A percentile compares a stretch with the other conserved stretches of the same genome.
Conservation (phyloP, 306 rosid species). For the Glycine latifolia region DNA sequence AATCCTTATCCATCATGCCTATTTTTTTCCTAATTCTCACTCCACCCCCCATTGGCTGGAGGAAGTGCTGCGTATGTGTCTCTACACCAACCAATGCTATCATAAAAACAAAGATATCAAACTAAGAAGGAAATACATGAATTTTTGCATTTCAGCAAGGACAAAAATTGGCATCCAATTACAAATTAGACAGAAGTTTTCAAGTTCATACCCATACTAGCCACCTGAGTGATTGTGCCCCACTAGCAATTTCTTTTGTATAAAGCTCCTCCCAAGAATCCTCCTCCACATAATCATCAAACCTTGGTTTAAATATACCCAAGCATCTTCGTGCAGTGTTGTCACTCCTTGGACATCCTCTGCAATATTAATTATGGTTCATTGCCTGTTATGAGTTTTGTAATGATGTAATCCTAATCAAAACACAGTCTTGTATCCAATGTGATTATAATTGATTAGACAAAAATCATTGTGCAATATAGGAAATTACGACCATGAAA, state of each 20-base stretch:
- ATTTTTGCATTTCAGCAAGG: neutral
- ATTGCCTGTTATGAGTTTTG: constrained; percentile 70
- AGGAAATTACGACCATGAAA: neutral
- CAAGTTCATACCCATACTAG: constrained; percentile 77
- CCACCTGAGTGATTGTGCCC: constrained; percentile 84
- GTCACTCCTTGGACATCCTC: constrained; percentile 90
- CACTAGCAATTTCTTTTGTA: constrained; percentile 67
- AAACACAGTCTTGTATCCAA: constrained; percentile 41
- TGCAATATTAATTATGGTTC: constrained; percentile 77
- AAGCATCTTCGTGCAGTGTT: constrained; percentile 78
- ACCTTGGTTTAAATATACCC: constrained; percentile 77
- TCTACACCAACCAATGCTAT: constrained; percentile 6
- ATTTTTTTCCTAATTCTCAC: neutral
- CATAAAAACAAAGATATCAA: neutral
- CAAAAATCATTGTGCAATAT: neutral
- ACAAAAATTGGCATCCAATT: constrained; percentile 16
- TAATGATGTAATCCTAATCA: constrained; percentile 54
- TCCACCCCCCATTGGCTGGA: neutral
- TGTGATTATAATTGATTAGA: constrained; percentile 21
- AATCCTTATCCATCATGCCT: neutral
- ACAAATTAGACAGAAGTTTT: constrained; percentile 36
- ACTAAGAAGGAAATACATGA: neutral
- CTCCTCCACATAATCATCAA: constrained; percentile 72
- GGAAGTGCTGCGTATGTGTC: neutral
- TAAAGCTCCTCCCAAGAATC: constrained; percentile 97